Evolutionary conservation across 2,329 filamentous ascomycete genomes (phyloP).

Genomic region (Phialocephala sp.): DNA sequence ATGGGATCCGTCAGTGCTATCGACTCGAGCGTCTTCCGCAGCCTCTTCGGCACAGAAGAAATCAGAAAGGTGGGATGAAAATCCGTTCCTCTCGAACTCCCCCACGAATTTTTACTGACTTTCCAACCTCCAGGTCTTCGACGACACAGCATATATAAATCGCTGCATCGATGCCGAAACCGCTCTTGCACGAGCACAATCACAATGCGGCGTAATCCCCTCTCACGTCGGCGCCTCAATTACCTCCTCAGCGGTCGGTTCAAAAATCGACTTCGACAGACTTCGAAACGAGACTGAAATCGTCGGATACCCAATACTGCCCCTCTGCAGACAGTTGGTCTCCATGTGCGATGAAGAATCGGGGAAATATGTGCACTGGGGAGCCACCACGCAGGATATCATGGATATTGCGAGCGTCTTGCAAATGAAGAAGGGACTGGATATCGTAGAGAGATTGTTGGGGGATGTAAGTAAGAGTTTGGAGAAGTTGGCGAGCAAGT

Average conservation of each 20-base stretch:
- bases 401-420: constrained; percentile 60
- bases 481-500: constrained; percentile 48
- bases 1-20: constrained; percentile 44
- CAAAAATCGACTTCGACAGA: constrained; percentile 50
- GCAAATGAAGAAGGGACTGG: constrained; percentile 57
- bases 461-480: constrained; percentile 50
- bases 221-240: constrained; percentile 44
- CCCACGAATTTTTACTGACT: background rate
- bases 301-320: constrained; percentile 59
- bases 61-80: constrained; percentile 47
- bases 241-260: constrained; percentile 41
- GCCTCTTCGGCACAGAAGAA: constrained; percentile 57
- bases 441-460: constrained; percentile 53
- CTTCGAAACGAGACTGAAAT: constrained; percentile 53
- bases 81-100: background rate
- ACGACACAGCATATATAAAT: constrained; percentile 54
- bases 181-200: constrained; percentile 57
- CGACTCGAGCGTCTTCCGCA: constrained; percentile 57
- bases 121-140: constrained; percentile 46
- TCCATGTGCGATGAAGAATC: constrained; percentile 42
- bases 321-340: constrained; percentile 55
- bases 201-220: constrained; percentile 53
- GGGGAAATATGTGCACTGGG: constrained; percentile 61
- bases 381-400: constrained; percentile 64
- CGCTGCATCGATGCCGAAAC: constrained; percentile 57